Conservation (phyloP, 2,329 filamentous ascomycete genomes). For the Talaromyces piceae region DNA sequence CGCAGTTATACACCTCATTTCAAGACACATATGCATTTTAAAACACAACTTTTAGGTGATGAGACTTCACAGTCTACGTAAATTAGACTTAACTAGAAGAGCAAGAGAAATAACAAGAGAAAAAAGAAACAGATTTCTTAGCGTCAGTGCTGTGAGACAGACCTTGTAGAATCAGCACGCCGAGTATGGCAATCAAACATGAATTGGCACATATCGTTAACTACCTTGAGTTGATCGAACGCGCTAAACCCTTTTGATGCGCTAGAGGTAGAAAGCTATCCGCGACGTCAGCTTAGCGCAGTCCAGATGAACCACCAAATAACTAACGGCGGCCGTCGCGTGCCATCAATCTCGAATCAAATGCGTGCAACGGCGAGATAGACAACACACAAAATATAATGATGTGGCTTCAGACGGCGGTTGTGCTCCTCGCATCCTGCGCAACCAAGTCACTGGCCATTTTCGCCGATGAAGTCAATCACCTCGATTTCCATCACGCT, state of each 20-base stretch:
- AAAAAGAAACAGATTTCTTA: not conserved
- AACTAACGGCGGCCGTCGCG: not conserved
- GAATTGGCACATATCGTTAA: too few relatives aligned
- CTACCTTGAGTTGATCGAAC: not conserved
- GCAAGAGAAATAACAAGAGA: not conserved
- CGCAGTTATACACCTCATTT: not conserved
- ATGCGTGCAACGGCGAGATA: conserved; percentile 24
- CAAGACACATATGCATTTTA: not conserved
- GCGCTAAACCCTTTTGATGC: not conserved
- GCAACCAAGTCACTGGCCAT: conserved; percentile 56
- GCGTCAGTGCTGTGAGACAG: not conserved
- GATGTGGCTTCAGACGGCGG: conserved; percentile 37
- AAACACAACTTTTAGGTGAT: not conserved
- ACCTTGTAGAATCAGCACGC: too few relatives aligned
- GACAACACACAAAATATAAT: conserved; percentile 12
- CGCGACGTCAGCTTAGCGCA: not conserved
- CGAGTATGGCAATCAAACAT: too few relatives aligned
- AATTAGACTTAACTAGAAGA: not conserved
- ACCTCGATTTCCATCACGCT: conserved; percentile 87
- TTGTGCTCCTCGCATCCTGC: conserved; percentile 37
- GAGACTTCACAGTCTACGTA: not conserved
- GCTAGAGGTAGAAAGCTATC: not conserved
- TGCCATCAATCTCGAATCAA: conserved; percentile 12
- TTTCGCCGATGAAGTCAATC: conserved; percentile 83
- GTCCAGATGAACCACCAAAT: too few relatives aligned